Conservation (phyloP, 495 filamentous ascomycete species). For the Penicillium lagena region DNA sequence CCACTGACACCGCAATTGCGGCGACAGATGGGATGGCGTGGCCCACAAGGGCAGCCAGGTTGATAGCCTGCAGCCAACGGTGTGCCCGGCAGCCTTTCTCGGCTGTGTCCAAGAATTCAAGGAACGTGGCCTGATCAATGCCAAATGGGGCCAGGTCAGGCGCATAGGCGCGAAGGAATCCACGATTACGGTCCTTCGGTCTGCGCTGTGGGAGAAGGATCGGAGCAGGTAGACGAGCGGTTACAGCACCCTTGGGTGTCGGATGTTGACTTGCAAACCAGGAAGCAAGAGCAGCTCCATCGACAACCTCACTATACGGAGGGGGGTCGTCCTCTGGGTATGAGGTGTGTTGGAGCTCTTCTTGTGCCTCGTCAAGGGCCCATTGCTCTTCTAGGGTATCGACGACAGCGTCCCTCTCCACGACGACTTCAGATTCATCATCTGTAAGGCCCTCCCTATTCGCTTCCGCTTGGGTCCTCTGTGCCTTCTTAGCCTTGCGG, state of each 20-base stretch:
- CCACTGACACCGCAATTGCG: no score
- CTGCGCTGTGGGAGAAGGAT: slow-evolving; percentile 46
- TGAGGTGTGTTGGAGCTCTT: no score
- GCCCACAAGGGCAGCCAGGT: slow-evolving; percentile 5
- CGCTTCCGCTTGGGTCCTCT: no score
- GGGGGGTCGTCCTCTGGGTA: no score
- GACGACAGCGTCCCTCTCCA: no score
- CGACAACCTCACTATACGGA: no score
- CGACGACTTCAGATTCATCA: no score
- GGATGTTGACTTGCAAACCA: slow-evolving; percentile 14
- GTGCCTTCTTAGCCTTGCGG: no score
- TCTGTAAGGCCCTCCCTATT: no score
- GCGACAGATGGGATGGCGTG: no score
- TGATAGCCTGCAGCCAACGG: slow-evolving; percentile 18
- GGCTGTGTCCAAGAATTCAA: slow-evolving; percentile 40
- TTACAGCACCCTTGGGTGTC: not conserved
- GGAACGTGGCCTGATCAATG: slow-evolving; percentile 38
- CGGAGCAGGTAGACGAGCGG: slow-evolving; percentile 22
- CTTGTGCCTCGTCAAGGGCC: no score
- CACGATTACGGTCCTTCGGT: slow-evolving; percentile 32
- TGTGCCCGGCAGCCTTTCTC: slow-evolving; percentile 27
- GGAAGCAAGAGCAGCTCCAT: slow-evolving; percentile 1
- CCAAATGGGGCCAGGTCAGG: slow-evolving; percentile 37
- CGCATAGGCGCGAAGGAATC: slow-evolving; percentile 47
- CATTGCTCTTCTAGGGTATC: no score